These are phyloP conservation scores for Suhomyces emberorum DNA, from an alignment of 805 yeast genomes.

Conservation along the genomic window DNA sequence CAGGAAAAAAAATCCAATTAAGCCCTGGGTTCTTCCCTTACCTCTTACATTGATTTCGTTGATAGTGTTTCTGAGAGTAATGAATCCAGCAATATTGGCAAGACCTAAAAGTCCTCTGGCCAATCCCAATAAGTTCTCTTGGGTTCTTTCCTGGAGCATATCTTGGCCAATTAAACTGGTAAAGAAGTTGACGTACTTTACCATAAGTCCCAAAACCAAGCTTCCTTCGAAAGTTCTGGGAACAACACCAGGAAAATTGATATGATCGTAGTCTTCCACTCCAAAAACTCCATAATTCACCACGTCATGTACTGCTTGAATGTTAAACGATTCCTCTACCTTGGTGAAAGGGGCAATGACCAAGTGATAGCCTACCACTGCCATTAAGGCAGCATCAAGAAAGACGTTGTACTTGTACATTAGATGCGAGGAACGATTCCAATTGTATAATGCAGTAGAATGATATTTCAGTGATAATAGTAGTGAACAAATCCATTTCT, in stretches of 20 bases:
- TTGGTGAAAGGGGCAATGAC: conserved; percentile 75
- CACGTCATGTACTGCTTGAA: conserved; percentile 86
- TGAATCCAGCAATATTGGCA: conserved; percentile 51
- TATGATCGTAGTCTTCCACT: conserved; percentile 63
- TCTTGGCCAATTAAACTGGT: conserved; percentile 19
- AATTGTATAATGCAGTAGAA: no score
- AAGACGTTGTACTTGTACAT: conserved; percentile 17
- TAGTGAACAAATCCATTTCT: no score
- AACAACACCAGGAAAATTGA: conserved; percentile 80
- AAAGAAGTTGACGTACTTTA: conserved; percentile 31
- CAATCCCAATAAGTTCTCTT: conserved; percentile 41
- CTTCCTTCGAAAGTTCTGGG: conserved; percentile 84
- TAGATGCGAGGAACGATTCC: no score
- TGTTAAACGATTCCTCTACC: conserved; percentile 90
- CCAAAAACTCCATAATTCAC: conserved; percentile 55
- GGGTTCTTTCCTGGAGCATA: conserved; percentile 11
- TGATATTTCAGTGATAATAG: no score
- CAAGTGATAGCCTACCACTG: conserved; percentile 48
- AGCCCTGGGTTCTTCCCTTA: conserved; percentile 9
- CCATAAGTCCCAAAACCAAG: conserved; percentile 45
- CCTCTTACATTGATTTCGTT: conserved; percentile 21
- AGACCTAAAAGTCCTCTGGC: conserved; percentile 63
- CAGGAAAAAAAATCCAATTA: conserved; percentile 55
- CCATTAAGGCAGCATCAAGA: conserved; percentile 28
- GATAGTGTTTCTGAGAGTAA: conserved; percentile 44